Base-by-base conservation (phyloP, 78 protist species). In the Dictyostelium capitatum region DNA sequence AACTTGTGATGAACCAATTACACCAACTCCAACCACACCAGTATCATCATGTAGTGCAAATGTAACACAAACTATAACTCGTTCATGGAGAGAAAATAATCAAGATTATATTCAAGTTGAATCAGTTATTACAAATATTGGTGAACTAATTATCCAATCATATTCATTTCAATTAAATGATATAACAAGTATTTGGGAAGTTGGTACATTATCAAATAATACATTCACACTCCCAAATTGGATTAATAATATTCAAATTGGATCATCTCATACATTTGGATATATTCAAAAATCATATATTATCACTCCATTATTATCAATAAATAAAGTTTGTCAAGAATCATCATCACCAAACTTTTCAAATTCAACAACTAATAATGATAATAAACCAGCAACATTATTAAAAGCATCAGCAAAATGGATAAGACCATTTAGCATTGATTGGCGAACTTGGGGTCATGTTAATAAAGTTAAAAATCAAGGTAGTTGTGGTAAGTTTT, bases 71-170 rank as follows among this genome's bases (percentile, higher is more conserved):
- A 59, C 5, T 3, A 65, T 81, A 5, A n/a, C 3, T 2, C 15
- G 11, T 17, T 81, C 89, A 81, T 81, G 89, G 89, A 81, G 53
- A 9, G 77, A 28, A 8, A 32, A 25, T 25, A 17, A 12, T 23
- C 19, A n/a, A 12, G 51, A 28, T 23, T 43, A 20, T 41, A 64
- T 25, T 17, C 56, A 43, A 48, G 54, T 81, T 9, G 41, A 64
- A 48, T 62, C 25, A 23, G 64, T 8, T 15, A 10, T 81, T 64
- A 47, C 17, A 32, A 81, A 81, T 23, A 47, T 28, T 81, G 89
- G 89, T 23, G 17, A 62, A 23, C 8, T 9, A 5, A 62, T 37
- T 0, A 32, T 62, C 23, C 28, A 62, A 14, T 37, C 23, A 62
- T 62, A 25, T 9, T 62, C 70, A 62, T 62, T 62, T 37, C 37